Percentiles rank a stretch among this genome's conserved stretches.
Evolutionary conservation across 495 filamentous ascomycete species (phyloP).

Genomic region (Penicillium canescens): DNA sequence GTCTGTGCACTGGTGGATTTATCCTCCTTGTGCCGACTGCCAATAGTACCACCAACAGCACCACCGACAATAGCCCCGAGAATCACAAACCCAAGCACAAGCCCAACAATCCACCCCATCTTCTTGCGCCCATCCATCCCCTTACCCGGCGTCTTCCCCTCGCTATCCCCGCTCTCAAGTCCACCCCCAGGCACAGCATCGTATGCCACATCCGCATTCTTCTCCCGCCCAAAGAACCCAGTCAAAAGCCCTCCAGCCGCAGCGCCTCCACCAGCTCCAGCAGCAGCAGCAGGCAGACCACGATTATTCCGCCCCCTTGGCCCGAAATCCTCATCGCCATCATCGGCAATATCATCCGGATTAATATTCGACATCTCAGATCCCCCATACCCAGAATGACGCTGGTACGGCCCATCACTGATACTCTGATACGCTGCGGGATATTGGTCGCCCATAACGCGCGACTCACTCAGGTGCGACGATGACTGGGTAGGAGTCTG

Average conservation of each 20-base stretch:
- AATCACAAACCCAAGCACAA: conserved; percentile 61
- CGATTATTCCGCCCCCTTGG: conserved; percentile 37
- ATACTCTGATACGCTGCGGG: conserved; percentile 35
- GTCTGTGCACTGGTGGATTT: conserved; percentile 18
- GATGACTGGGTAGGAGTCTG: conserved; percentile 36
- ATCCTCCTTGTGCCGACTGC: conserved; percentile 40
- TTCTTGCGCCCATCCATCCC: conserved; percentile 65
- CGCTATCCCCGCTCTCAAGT: conserved; percentile 22
- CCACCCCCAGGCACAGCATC: conserved; percentile 52
- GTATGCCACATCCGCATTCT: conserved; percentile 45
- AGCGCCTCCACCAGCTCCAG: conserved; percentile 53
- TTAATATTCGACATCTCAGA: conserved; percentile 59
- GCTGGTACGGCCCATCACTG: conserved; percentile 57
- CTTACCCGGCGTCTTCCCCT: conserved; percentile 28
- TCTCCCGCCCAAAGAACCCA: conserved; percentile 39
- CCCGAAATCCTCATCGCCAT: conserved; percentile 77
- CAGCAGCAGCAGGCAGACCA: conserved; percentile 45
- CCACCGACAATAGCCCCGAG: conserved; percentile 76
- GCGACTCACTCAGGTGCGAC: conserved; percentile 23
- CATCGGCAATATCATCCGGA: conserved; percentile 78
- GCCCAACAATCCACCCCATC: conserved; percentile 66
- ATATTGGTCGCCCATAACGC: conserved; percentile 24
- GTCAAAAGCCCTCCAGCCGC: conserved; percentile 53
- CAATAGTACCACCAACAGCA: conserved; percentile 70
- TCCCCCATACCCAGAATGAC: conserved; percentile 55